phyloP scores from a whole-genome alignment of 495 filamentous ascomycete species.

The Xylaria sp. region DNA sequence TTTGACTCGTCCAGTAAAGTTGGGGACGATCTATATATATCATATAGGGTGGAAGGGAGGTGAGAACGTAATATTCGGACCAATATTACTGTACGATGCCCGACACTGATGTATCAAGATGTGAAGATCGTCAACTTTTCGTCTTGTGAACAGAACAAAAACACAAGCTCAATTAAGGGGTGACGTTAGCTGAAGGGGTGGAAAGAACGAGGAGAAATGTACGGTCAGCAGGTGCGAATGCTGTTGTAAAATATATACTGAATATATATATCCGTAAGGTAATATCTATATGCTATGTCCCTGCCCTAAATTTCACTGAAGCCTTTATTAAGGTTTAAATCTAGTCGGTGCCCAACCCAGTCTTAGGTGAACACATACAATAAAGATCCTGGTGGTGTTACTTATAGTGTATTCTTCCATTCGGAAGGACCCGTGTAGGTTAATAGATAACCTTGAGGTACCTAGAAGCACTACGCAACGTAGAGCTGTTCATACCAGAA shows the following conservation, averaged over 20 bases:
- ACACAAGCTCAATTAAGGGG: neutral
- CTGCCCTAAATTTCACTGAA: neutral
- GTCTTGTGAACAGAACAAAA: neutral
- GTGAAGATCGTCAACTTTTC: neutral
- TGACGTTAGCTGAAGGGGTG: neutral
- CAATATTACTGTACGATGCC: no score
- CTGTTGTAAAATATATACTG: neutral
- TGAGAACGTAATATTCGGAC: no score
- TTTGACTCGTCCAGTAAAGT: no score
- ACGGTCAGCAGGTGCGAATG: neutral
- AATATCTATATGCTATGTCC: neutral
- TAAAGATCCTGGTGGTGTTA: neutral
- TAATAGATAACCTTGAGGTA: neutral
- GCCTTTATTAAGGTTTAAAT: neutral
- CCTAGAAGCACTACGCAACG: neutral
- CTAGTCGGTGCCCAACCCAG: neutral
- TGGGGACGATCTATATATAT: no score
- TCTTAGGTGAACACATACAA: neutral
- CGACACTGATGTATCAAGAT: neutral
- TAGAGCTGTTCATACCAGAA: slow-evolving; percentile 1
- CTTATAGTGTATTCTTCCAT: neutral
- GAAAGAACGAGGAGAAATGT: neutral
- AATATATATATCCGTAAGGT: slow-evolving; percentile 1
- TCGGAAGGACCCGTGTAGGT: no score
- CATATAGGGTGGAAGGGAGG: no score